These are phyloP conservation scores for Hyaloraphidium curvatum DNA, from an alignment of 192 early-diverging fungal species.

Conservation along the genomic window DNA sequence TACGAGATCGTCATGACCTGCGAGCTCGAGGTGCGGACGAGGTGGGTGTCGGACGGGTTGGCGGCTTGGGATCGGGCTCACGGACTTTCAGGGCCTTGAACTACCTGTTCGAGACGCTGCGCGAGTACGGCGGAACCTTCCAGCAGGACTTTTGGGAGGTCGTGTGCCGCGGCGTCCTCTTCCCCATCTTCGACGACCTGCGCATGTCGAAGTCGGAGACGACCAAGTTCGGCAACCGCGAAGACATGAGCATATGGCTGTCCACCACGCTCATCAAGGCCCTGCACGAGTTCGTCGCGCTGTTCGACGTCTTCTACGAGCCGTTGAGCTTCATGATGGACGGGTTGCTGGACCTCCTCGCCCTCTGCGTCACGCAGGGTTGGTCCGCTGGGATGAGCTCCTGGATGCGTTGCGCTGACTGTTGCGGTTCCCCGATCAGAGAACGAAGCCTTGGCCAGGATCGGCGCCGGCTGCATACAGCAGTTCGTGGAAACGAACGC, in stretches of 20 bases:
- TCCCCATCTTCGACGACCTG: constrained; percentile 78
- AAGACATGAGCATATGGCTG: constrained; percentile 81
- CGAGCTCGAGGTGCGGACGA: constrained; percentile 72
- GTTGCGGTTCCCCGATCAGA: constrained; percentile 18
- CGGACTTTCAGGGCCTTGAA: constrained; percentile 42
- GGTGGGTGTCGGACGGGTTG: constrained; percentile 9
- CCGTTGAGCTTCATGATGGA: constrained; percentile 51
- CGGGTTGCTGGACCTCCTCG: constrained; percentile 58
- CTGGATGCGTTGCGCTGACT: not conserved
- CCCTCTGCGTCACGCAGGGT: constrained; percentile 74
- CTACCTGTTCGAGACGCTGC: constrained; percentile 69
- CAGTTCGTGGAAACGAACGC: constrained; percentile 68
- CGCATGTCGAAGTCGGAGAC: constrained; percentile 25
- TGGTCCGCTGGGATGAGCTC: not conserved
- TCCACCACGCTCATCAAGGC: constrained; percentile 89
- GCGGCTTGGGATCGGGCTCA: constrained; percentile 14
- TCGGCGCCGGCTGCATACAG: constrained; percentile 78
- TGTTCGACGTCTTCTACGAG: constrained; percentile 64
- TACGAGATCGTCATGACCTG: constrained; percentile 80
- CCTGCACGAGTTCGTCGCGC: constrained; percentile 62
- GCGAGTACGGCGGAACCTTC: constrained; percentile 51
- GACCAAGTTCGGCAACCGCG: constrained; percentile 49
- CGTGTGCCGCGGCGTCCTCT: constrained; percentile 63
- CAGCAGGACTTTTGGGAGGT: constrained; percentile 62
- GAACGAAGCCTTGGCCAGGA: constrained; percentile 72